Percentiles rank a stretch among this genome's conserved stretches.
phyloP scores from a whole-genome alignment of 352 stramenopile genomes.

The Pythium guiyangense region DNA sequence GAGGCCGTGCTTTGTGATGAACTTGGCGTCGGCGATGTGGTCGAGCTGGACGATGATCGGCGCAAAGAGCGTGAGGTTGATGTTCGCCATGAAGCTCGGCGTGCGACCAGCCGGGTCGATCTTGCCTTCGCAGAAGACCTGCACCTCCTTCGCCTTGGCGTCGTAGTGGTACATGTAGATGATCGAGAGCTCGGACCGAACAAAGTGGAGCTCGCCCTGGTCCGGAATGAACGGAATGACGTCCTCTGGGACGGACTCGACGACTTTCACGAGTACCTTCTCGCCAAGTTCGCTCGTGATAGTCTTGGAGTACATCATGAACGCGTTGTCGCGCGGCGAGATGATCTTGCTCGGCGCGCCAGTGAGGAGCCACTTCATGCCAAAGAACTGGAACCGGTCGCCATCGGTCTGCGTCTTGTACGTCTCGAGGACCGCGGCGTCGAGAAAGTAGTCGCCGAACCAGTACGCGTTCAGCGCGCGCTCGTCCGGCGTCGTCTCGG shows the following conservation, averaged over 20 bases:
- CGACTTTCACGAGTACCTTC: slow-evolving; percentile 57
- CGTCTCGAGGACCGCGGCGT: slow-evolving; percentile 60
- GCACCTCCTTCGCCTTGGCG: slow-evolving; percentile 40
- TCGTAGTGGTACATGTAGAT: slow-evolving; percentile 66
- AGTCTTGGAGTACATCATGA: slow-evolving; percentile 56
- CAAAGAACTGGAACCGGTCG: slow-evolving; percentile 69
- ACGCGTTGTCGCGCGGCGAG: slow-evolving; percentile 52
- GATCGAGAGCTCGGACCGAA: slow-evolving; percentile 49
- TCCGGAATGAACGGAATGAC: slow-evolving; percentile 25
- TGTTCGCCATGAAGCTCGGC: slow-evolving; percentile 43
- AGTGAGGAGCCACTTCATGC: slow-evolving; percentile 72
- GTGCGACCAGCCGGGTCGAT: slow-evolving; percentile 47
- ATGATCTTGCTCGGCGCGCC: slow-evolving; percentile 43
- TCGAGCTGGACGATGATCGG: slow-evolving; percentile 57
- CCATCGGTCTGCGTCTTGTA: slow-evolving; percentile 52
- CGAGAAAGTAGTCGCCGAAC: slow-evolving; percentile 60
- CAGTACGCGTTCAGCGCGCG: slow-evolving; percentile 51
- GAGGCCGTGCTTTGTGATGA: slow-evolving; percentile 75
- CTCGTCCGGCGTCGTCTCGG: slow-evolving; percentile 65
- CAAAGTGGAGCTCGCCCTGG: slow-evolving; percentile 37
- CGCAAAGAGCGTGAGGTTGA: slow-evolving; percentile 61
- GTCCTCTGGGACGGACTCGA: slow-evolving; percentile 48
- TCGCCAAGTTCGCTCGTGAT: slow-evolving; percentile 32
- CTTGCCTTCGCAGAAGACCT: slow-evolving; percentile 62
- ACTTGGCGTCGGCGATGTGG: slow-evolving; percentile 73